phyloP scores from a whole-genome alignment of 2,329 filamentous ascomycete genomes.

The Monilinia fructigena region DNA sequence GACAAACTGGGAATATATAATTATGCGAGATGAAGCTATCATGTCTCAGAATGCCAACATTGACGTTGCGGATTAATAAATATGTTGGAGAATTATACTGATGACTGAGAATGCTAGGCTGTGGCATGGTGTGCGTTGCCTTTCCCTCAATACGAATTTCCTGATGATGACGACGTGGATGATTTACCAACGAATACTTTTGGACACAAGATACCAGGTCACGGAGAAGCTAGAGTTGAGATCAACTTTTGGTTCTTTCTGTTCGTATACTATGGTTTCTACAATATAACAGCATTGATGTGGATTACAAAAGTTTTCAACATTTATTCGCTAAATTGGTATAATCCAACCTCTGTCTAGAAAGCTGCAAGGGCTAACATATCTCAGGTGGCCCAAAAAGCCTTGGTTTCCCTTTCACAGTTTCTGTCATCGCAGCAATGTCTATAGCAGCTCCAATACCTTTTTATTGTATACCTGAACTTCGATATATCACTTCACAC shows the following conservation, averaged over 20 bases:
- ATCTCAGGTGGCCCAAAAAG: constrained; percentile 57
- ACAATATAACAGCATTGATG: constrained; percentile 64
- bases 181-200: constrained; percentile 19
- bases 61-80: not conserved
- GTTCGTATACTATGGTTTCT: constrained; percentile 67
- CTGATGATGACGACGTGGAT: constrained; percentile 44
- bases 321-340: constrained; percentile 68
- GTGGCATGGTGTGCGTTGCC: constrained; percentile 65
- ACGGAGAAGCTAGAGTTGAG: constrained; percentile 61
- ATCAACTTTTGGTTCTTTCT: constrained; percentile 73
- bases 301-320: constrained; percentile 74
- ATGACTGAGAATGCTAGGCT: constrained; percentile 44
- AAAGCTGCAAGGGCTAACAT: not conserved
- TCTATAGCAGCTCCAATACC: constrained; percentile 60
- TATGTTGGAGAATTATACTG: not conserved
- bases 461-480: constrained; percentile 55
- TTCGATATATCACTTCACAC: constrained; percentile 55
- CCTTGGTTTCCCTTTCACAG: constrained; percentile 63
- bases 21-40: not conserved
- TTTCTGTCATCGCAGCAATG: constrained; percentile 59
- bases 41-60: not conserved
- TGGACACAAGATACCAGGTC: constrained; percentile 53
- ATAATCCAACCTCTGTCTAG: not conserved
- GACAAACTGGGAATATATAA: not conserved
- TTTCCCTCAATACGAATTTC: constrained; percentile 61